These are phyloP conservation scores for Hypoxylon perforatum DNA, from an alignment of 495 filamentous ascomycete genomes.

Conservation along the genomic window DNA sequence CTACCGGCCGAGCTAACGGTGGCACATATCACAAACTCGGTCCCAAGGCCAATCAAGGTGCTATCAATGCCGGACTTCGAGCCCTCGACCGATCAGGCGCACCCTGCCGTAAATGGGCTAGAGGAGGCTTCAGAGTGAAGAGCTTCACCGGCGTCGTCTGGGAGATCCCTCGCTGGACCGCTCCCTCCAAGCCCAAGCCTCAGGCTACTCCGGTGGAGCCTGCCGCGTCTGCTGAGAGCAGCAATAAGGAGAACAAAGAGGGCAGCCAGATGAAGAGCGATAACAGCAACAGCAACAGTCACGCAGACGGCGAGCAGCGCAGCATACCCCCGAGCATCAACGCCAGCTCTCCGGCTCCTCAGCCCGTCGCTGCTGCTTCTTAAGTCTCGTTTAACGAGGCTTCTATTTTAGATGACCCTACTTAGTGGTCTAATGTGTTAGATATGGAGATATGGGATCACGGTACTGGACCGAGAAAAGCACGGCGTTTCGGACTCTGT, in stretches of 20 bases:
- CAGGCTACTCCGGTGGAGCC: constrained; percentile 48
- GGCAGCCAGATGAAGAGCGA: constrained; percentile 77
- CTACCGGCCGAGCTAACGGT: constrained; percentile 46
- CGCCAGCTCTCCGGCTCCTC: constrained; percentile 58
- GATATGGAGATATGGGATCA: constrained; percentile 23
- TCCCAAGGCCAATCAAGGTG: constrained; percentile 96
- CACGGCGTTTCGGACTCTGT: constrained; percentile 36
- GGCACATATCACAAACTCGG: constrained; percentile 79
- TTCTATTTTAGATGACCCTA: constrained; percentile 16
- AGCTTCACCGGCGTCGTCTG: constrained; percentile 92
- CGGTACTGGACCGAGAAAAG: constrained; percentile 30
- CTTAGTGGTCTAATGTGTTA: constrained; percentile 20
- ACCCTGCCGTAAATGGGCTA: constrained; percentile 91
- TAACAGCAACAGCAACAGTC: constrained; percentile 71
- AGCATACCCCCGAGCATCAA: constrained; percentile 53
- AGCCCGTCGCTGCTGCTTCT: constrained; percentile 45
- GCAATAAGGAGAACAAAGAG: constrained; percentile 80
- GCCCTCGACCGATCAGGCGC: constrained; percentile 91
- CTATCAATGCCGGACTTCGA: constrained; percentile 95
- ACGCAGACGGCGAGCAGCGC: constrained; percentile 61
- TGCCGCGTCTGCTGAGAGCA: constrained; percentile 69
- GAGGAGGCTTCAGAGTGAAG: constrained; percentile 83
- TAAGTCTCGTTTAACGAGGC: constrained; percentile 9
- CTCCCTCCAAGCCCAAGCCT: constrained; percentile 66
- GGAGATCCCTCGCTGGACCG: constrained; percentile 86